Conservation (phyloP, 192 early-diverging fungal genomes). For the Coemansia sp. region DNA sequence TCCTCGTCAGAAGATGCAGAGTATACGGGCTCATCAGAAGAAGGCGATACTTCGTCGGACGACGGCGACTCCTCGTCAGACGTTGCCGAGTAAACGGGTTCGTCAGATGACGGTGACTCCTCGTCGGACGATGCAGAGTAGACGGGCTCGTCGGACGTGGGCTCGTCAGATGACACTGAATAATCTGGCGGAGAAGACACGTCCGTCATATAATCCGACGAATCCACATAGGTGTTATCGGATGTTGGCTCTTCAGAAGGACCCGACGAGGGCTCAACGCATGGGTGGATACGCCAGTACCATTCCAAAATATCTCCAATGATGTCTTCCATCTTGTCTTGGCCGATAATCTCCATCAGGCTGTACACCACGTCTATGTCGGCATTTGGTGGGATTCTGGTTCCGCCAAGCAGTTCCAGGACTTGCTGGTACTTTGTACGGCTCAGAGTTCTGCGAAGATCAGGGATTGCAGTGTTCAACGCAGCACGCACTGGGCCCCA, state of each 20-base stretch:
- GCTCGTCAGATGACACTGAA: slow-evolving; percentile 1
- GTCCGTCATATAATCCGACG: background rate
- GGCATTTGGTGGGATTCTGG: background rate
- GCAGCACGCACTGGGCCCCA: background rate
- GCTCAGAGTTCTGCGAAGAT: too few relatives aligned
- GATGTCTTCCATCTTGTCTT: slow-evolving; percentile 1
- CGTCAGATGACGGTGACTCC: background rate
- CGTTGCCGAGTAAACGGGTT: background rate
- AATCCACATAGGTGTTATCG: background rate
- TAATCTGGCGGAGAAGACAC: background rate
- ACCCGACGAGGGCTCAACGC: background rate
- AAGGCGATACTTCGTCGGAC: background rate
- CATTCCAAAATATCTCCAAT: slow-evolving; percentile 4
- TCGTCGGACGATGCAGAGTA: background rate
- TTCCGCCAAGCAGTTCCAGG: background rate
- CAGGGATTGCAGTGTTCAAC: background rate
- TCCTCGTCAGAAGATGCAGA: background rate
- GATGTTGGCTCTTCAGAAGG: background rate
- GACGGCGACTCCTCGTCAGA: background rate
- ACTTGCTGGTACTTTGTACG: background rate
- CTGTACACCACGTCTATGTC: background rate
- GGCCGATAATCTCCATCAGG: slow-evolving; percentile 12
- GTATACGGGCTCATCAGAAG: background rate
- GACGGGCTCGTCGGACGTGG: background rate
- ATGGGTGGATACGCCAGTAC: slow-evolving; percentile 13